These are phyloP conservation scores for Thelephora aurantiotincta DNA, from an alignment of 768 basidiomycete species.

Conservation along the genomic window DNA sequence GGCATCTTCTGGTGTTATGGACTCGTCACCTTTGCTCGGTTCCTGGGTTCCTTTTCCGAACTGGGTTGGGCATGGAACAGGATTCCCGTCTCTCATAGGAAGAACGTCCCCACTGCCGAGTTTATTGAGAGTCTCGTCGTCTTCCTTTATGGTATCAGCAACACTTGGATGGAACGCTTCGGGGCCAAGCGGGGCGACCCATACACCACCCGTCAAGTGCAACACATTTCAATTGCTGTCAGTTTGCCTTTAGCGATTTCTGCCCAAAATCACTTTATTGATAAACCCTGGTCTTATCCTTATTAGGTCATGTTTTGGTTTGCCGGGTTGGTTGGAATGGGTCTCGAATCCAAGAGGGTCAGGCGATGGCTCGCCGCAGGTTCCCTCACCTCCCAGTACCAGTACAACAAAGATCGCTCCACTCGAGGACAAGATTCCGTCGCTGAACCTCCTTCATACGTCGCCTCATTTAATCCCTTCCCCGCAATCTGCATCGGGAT, in stretches of 20 bases:
- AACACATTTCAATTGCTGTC: slow-evolving; percentile 86
- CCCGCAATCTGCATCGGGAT: slow-evolving; percentile 89
- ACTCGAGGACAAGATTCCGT: slow-evolving; percentile 26
- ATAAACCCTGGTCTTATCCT: background rate
- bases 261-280: slow-evolving; percentile 1
- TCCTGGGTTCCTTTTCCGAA: slow-evolving; percentile 76
- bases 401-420: background rate
- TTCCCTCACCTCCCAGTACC: slow-evolving; percentile 16
- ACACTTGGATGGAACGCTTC: slow-evolving; percentile 96
- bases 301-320: slow-evolving; percentile 84
- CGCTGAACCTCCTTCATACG: slow-evolving; percentile 59
- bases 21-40: slow-evolving; percentile 82
- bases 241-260: slow-evolving; percentile 8
- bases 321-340: slow-evolving; percentile 80
- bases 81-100: slow-evolving; percentile 25
- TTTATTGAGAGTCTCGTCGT: slow-evolving; percentile 71
- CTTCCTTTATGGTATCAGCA: slow-evolving; percentile 78
- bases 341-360: slow-evolving; percentile 66
- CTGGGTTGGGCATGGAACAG: slow-evolving; percentile 95
- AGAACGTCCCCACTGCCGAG: slow-evolving; percentile 46
- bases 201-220: slow-evolving; percentile 81
- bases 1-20: slow-evolving; percentile 91
- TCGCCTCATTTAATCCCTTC: slow-evolving; percentile 78
- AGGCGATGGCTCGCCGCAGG: slow-evolving; percentile 61
- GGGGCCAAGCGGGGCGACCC: slow-evolving; percentile 72